Percentiles rank a stretch among this genome's conserved stretches.
Conservation (phyloP, 768 basidiomycete genomes). For the Boletus sensibilis region DNA sequence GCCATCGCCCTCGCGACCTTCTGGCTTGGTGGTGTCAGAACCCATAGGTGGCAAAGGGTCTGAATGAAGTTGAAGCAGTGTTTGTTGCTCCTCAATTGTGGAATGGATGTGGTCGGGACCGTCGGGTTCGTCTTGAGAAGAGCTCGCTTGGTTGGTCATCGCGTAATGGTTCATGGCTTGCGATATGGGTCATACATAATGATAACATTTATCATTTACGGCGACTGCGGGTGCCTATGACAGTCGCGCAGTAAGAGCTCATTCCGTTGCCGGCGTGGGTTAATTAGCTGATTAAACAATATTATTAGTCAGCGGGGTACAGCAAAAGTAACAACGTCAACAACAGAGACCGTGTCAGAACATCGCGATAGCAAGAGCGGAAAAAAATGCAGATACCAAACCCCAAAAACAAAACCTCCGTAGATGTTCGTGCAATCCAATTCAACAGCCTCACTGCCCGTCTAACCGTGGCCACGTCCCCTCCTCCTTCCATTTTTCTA, state of each 20-base stretch:
- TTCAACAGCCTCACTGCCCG: constrained; percentile 4
- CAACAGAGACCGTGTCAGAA: constrained; percentile 4
- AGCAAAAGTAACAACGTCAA: constrained; percentile 18
- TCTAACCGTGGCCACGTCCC: constrained; percentile 39
- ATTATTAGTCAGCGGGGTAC: constrained; percentile 29
- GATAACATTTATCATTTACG: background rate
- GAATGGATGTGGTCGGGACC: background rate
- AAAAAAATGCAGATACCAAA: constrained; percentile 17
- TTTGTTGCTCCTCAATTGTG: constrained; percentile 14
- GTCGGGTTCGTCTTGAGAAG: background rate
- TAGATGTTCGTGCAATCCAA: constrained; percentile 11
- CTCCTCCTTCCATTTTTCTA: constrained; percentile 81
- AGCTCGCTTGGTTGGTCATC: constrained; percentile 1
- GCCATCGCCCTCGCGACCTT: constrained; percentile 40
- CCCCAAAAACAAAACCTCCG: constrained; percentile 16
- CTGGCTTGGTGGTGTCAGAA: constrained; percentile 32
- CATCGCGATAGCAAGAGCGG: constrained; percentile 12
- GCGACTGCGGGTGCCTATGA: background rate
- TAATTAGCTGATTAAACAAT: constrained; percentile 25
- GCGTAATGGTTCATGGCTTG: background rate
- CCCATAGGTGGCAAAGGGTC: constrained; percentile 15
- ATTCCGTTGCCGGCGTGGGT: background rate
- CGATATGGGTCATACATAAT: no score
- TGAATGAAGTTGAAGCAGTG: constrained; percentile 5
- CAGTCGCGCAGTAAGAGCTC: no score